Conservation (phyloP, 768 basidiomycete genomes). For the Baorangia bicolor region DNA sequence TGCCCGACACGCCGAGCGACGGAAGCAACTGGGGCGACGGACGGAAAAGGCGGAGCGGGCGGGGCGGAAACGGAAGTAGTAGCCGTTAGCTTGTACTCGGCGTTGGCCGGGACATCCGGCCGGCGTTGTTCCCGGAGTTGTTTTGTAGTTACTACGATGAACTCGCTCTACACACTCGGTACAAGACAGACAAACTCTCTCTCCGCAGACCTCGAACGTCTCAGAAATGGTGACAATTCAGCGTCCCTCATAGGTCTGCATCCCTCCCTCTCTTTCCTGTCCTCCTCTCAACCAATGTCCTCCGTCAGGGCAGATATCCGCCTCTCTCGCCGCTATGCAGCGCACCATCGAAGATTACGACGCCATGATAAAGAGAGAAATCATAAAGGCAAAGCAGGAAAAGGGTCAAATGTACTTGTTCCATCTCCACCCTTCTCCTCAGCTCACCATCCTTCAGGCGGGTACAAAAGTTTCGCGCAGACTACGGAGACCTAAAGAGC, state of each 20-base stretch:
- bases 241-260: slow-evolving; percentile 80
- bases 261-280: background rate
- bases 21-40: slow-evolving; percentile 62
- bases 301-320: slow-evolving; percentile 89
- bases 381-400: slow-evolving; percentile 94
- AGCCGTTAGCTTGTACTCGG: background rate
- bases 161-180: slow-evolving; percentile 91
- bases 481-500: slow-evolving; percentile 77
- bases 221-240: slow-evolving; percentile 78
- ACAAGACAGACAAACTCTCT: slow-evolving; percentile 90
- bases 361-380: slow-evolving; percentile 93
- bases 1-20: slow-evolving; percentile 57
- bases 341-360: slow-evolving; percentile 97
- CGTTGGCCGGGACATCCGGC: slow-evolving; percentile 9
- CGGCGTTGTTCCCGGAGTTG: slow-evolving; percentile 9
- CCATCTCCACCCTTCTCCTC: background rate
- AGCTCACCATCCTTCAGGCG: slow-evolving; percentile 52
- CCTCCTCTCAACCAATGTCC: slow-evolving; percentile 12
- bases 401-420: slow-evolving; percentile 82
- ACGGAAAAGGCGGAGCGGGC: slow-evolving; percentile 72
- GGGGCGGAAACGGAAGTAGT: slow-evolving; percentile 56
- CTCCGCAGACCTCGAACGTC: slow-evolving; percentile 79
- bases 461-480: slow-evolving; percentile 86
- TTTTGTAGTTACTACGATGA: slow-evolving; percentile 66
- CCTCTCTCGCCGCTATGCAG: slow-evolving; percentile 93